Conservation (phyloP, 768 basidiomycete genomes). For the Auricularia auricula-judae region DNA sequence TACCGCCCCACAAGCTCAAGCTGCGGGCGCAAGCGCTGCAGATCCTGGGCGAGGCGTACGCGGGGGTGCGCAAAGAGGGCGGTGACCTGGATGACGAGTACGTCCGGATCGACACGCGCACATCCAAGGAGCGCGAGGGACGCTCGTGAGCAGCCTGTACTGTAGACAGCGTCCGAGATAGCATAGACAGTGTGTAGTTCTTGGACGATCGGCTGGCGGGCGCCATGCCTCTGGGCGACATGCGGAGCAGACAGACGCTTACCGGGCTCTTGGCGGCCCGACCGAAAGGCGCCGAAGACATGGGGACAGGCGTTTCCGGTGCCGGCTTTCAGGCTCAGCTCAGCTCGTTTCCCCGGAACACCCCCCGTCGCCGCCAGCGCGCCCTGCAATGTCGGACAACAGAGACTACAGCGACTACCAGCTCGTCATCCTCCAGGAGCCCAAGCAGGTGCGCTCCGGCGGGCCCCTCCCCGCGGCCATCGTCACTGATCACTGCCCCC, state of each 20-base stretch:
- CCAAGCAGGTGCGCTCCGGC: constrained; percentile 50
- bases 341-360: too few species aligned
- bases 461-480: constrained; percentile 5
- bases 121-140: constrained; percentile 12
- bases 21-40: constrained; percentile 74
- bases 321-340: too few species aligned
- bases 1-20: constrained; percentile 44
- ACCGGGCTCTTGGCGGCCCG: too few species aligned
- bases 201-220: background rate
- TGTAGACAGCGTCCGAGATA: background rate
- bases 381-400: background rate
- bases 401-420: constrained; percentile 59
- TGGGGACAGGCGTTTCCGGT: too few species aligned
- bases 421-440: constrained; percentile 79
- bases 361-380: background rate
- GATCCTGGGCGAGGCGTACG: constrained; percentile 73
- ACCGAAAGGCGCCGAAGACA: too few species aligned
- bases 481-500: constrained; percentile 1
- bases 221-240: background rate
- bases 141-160: background rate
- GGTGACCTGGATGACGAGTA: constrained; percentile 53
- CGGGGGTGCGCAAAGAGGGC: constrained; percentile 54
- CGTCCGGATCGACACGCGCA: constrained; percentile 60
- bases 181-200: too few species aligned
- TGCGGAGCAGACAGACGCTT: too few species aligned